Conservation (phyloP, 352 stramenopile genomes). For the Pythium sukuiense region DNA sequence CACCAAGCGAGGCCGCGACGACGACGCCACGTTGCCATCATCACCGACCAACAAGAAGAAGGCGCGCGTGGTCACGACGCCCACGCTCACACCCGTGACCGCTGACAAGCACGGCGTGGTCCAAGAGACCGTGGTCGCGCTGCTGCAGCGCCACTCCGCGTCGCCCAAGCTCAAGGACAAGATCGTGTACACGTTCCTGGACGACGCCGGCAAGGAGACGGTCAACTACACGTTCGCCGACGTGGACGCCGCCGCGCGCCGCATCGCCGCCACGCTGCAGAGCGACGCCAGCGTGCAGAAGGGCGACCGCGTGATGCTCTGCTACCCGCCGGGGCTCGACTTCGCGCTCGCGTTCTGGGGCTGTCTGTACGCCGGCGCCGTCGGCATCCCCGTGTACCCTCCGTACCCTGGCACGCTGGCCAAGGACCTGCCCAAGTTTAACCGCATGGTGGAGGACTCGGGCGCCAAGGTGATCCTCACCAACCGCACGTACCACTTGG, state of each 20-base stretch:
- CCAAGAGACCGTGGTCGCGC: conserved; percentile 28
- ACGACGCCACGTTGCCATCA: not conserved
- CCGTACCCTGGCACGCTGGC: conserved; percentile 69
- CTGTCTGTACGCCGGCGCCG: conserved; percentile 70
- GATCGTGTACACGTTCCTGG: conserved; percentile 81
- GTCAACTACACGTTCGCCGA: conserved; percentile 75
- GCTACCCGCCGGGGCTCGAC: conserved; percentile 73
- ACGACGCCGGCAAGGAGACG: conserved; percentile 63
- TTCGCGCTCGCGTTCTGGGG: conserved; percentile 81
- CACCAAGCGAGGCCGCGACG: conserved; percentile 21
- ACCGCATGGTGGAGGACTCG: conserved; percentile 70
- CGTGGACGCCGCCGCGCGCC: conserved; percentile 58
- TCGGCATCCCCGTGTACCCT: conserved; percentile 76
- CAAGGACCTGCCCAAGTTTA: conserved; percentile 82
- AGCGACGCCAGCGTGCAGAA: conserved; percentile 45
- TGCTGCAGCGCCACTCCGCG: conserved; percentile 49
- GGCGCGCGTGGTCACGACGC: not conserved
- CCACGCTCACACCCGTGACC: conserved; percentile 18
- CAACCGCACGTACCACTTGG: conserved; percentile 77
- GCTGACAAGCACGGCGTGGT: conserved; percentile 30
- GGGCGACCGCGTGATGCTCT: conserved; percentile 76
- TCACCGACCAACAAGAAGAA: conserved; percentile 9
- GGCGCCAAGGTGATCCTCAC: conserved; percentile 65
- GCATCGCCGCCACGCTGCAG: conserved; percentile 63
- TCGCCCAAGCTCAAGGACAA: conserved; percentile 51